These are phyloP conservation scores for Bipolaris cookei DNA, from an alignment of 2,329 filamentous ascomycete species.

Conservation along the genomic window DNA sequence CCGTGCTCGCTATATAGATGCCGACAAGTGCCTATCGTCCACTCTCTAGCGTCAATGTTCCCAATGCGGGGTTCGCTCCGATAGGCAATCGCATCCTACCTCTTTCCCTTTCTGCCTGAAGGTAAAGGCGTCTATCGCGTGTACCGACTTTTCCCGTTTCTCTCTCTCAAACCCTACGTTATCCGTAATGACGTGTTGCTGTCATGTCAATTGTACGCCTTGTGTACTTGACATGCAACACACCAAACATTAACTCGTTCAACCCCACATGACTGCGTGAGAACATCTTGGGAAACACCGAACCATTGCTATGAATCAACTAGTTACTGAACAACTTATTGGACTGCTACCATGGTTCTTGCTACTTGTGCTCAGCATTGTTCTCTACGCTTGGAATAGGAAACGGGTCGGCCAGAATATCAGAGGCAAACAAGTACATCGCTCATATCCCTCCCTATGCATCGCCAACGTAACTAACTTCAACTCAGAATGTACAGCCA, in stretches of 20 bases:
- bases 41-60: conserved; percentile 6
- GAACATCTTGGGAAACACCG: background rate
- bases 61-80: conserved; percentile 13
- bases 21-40: background rate
- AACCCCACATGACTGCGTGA: background rate
- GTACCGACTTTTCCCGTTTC: background rate
- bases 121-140: conserved; percentile 2
- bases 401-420: background rate
- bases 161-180: background rate
- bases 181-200: background rate
- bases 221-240: background rate
- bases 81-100: conserved; percentile 12
- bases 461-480: background rate
- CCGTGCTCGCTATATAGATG: background rate
- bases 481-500: background rate
- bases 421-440: background rate
- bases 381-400: background rate
- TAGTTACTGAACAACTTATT: background rate
- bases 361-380: background rate
- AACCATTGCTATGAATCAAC: background rate
- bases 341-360: background rate
- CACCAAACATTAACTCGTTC: background rate
- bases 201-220: background rate
- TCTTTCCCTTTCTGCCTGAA: background rate
- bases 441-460: background rate